Evolutionary conservation across 352 stramenopile species (phyloP), one percentile per base, ranked within the genome.

Genomic region (Pythium chondricola): DNA sequence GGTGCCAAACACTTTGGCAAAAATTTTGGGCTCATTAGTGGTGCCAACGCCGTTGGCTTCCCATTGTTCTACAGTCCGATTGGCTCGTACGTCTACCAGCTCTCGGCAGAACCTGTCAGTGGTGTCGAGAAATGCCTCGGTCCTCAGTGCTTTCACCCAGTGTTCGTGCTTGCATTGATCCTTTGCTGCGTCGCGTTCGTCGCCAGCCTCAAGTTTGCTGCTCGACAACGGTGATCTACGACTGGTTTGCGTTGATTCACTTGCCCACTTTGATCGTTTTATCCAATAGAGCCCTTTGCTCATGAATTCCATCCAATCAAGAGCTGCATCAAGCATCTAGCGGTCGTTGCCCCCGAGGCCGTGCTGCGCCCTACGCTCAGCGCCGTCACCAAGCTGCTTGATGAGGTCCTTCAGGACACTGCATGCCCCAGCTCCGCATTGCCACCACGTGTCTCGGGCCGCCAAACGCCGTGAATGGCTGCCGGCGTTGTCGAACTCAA

Each of bases 21-120:
- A 47, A 91, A 91, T 40, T 91, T 84, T 48, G 76, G 80, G 10
- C 45, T 86, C 21, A 80, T 91, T 21, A 87, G 72, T 38, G 61
- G 87, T 38, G 79, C 79, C 26, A 91, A 88, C 43, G 74, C 72
- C 0, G 31, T 88, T 16, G 76, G 76, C 2, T 91, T 87, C 58
- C 79, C 79, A 17, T 48, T 91, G 2, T 81, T 91, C 51, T 83
- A 69, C 60, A 85, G 69, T 30, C 79, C 79, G 6, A 56, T 91
- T 11, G 66, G 71, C 14, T 85, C 79, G 29, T 73, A 77, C 48
- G 45, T 85, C 1, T 88, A 91, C 40, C 61, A 60, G 29, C 22
- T 59, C 35, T 71, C 68, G 2, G 58, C 71, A 10, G 39, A 57
- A 20, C 41, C 46, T 1, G 51, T 71, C 16, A 63, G 78, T 17